A percentile compares a stretch with the other conserved stretches of the same genome.
Conservation (phyloP, 139 green algal species). For the Coelastrella sp. region DNA sequence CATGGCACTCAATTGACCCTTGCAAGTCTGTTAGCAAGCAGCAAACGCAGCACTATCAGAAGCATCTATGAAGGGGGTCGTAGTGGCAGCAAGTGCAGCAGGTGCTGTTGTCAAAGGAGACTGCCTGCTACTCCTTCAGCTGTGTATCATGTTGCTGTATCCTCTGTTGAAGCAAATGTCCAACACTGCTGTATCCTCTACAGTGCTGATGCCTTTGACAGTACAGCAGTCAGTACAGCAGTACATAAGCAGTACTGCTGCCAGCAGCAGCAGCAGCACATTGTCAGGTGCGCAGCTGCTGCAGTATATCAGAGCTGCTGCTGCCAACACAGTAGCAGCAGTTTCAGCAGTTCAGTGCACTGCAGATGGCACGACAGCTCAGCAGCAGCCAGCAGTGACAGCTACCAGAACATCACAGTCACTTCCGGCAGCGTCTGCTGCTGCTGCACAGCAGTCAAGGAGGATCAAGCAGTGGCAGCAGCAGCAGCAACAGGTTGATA, state of each 20-base stretch:
- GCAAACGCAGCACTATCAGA: too few species aligned
- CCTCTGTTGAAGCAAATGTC: background rate
- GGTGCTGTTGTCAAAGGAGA: too few species aligned
- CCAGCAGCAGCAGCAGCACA: background rate
- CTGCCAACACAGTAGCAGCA: background rate
- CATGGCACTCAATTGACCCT: too few species aligned
- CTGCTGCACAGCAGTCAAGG: background rate
- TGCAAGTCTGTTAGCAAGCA: too few species aligned
- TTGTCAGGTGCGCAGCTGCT: background rate
- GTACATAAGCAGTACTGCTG: background rate
- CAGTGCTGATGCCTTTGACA: background rate
- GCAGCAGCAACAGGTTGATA: slow-evolving; percentile 4
- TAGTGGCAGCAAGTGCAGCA: background rate
- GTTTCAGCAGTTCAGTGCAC: background rate
- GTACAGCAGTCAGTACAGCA: background rate
- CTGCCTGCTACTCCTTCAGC: too few species aligned
- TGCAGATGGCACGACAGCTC: background rate
- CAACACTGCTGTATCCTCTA: background rate
- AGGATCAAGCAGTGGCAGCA: background rate
- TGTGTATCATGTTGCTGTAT: background rate
- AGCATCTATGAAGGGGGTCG: too few species aligned
- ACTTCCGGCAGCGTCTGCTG: background rate
- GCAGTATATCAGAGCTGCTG: background rate
- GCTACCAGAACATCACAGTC: background rate
- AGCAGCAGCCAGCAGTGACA: background rate